Base-by-base conservation (phyloP, 2,329 filamentous ascomycete genomes). In the Exophiala bonariae region DNA sequence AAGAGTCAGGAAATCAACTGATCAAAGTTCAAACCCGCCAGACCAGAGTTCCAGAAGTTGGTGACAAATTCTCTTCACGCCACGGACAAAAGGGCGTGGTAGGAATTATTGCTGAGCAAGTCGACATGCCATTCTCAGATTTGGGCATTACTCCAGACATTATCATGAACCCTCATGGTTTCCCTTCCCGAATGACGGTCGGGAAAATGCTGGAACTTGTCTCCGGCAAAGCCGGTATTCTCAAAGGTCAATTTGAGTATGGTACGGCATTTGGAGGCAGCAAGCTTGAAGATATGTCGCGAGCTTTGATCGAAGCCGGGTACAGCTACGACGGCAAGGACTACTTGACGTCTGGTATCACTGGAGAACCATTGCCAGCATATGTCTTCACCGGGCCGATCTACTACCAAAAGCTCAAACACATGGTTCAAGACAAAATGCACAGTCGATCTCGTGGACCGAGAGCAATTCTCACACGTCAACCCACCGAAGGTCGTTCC, bases 381-480 rank as follows among this genome's bases (percentile, higher is more conserved):
- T 97, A 97, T 71, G 90, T 99, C 64, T 99, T 97, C 78, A 96
- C 95, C 66, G 93, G 93, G 0, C 93, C 93, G 9, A 99, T 99
- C 70, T 99, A 96, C 76, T 99, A 99, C 75, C 93, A 99, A 75
- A 95, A 96, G 58, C 82, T 99, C 57, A 99, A 99, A 80, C 93
- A 99, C 78, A 99, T 99, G 93, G 93, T 99, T 3, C 91, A 97
- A 68, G 93, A 99, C 67, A 99, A 99, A 74, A 97, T 99, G 93
- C 93, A 99, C 72, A 92, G 89, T 23, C 89, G 93, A 52, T 85
- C 92, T 2, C 85, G 89, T 11, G 95, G 95, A 0, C 95, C 93
- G 0, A 81, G 88, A 10, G 92, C 92, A 19, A 93, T 96, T 56
- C 78, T 99, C 19, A 99, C 93, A 1, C 84, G 93, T 8, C 93